A percentile compares a stretch with the other conserved stretches of the same genome.
These are phyloP conservation scores for Acacia melanoxylon DNA, from an alignment of 306 rosid species.

Conservation along the genomic window DNA sequence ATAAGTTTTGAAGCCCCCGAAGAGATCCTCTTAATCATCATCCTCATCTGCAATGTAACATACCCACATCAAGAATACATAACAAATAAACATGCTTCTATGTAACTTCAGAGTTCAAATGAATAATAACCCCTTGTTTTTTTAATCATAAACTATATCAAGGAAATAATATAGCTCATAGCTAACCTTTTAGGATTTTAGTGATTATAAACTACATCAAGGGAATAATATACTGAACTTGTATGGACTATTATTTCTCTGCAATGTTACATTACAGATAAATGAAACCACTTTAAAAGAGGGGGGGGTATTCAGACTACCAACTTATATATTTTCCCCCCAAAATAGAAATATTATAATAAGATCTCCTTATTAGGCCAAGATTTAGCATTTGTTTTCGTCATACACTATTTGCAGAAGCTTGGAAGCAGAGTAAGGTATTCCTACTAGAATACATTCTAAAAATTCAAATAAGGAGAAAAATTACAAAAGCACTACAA, in stretches of 20 bases:
- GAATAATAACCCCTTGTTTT: neutral
- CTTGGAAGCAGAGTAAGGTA: neutral
- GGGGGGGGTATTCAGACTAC: too few species aligned
- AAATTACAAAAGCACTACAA: neutral
- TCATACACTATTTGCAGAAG: neutral
- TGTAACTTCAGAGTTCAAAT: neutral
- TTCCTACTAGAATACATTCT: neutral
- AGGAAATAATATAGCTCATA: neutral
- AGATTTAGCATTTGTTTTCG: neutral
- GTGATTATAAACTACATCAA: neutral
- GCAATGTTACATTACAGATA: conserved; percentile 33
- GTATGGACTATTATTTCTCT: conserved; percentile 53
- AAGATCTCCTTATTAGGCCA: too few species aligned
- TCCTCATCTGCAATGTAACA: conserved; percentile 5
- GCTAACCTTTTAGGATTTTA: neutral
- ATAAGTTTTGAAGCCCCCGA: neutral
- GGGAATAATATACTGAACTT: neutral
- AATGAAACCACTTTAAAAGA: neutral
- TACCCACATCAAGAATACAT: neutral
- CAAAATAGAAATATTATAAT: neutral
- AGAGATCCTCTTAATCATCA: neutral
- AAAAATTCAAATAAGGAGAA: neutral
- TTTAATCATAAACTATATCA: neutral
- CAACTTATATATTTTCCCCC: neutral
- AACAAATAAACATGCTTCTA: neutral